Conservation (phyloP, 2,329 filamentous ascomycete genomes). For the Calonectria multiphialidica region DNA sequence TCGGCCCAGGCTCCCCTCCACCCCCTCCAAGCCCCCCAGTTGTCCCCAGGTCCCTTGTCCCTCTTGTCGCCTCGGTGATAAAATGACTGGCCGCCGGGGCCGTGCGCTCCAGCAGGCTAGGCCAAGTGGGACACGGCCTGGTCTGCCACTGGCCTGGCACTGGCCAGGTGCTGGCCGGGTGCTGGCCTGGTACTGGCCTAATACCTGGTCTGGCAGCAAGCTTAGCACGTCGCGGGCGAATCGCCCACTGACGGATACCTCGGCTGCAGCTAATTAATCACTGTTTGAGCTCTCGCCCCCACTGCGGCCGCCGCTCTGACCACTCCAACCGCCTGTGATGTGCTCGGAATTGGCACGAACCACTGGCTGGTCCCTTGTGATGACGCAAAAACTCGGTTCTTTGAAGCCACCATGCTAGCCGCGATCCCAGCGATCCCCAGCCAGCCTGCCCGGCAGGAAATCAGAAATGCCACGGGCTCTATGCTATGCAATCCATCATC, state of each 20-base stretch:
- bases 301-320: no score
- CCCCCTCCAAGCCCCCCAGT: no score
- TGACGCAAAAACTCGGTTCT: neutral
- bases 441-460: neutral
- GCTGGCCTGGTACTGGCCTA: no score
- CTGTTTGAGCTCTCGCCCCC: neutral
- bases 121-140: constrained; percentile 32
- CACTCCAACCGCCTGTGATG: neutral
- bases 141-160: neutral
- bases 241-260: neutral
- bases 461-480: neutral
- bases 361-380: neutral
- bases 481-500: neutral
- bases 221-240: neutral
- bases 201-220: neutral
- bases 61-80: constrained; percentile 42
- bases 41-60: constrained; percentile 1
- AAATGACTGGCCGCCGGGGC: constrained; percentile 43
- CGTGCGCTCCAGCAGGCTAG: constrained; percentile 29
- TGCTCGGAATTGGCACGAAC: neutral
- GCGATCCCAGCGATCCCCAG: neutral
- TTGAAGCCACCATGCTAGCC: neutral
- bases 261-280: constrained; percentile 11
- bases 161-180: no score
- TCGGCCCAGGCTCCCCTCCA: constrained; percentile 11